Evolutionary conservation across 2,329 filamentous ascomycete genomes (phyloP), one percentile per base, ranked within the genome.

Genomic region (Arthroderma sp.): DNA sequence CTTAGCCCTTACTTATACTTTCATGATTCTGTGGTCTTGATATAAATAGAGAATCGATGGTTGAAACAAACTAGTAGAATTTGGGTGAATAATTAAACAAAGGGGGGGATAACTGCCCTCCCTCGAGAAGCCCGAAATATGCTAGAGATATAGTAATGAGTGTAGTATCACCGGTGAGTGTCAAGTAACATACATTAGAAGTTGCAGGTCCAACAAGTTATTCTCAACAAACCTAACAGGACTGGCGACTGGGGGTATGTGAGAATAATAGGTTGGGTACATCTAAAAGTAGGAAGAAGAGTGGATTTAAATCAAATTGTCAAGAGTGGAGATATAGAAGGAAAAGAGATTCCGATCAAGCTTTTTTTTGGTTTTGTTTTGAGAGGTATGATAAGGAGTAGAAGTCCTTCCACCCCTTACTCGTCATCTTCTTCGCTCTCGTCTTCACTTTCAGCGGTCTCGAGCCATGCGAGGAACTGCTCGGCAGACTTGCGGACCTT

Each of bases 401-500:
- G 6, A 17, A 21, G 23, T 23, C 13, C 25, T 17, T 17, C 15
- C 11, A 25, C 13, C 9, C 58, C 63, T 61, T 75, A 73, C 65
- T 83, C 81, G 17, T 84, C 83, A 60, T 85, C 83, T 60, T 85
- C 83, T 28, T 76, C 74, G n/a, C 75, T 74, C 63, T 87, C 84
- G 62, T 86, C 83, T 55, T 85, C 82, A 62, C 80, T 82, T 72
- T 91, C 87, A 56, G 91, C 91, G 73, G 87, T 88, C 65, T 88
- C 83, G 59, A 97, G 88, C 91, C 91, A 97, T 66, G 84, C 87
- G 68, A 96, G 80, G 81, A 98, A 98, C 63, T 88, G 85, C 78
- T 94, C 87, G 56, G 93, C 90, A 63, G 88, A 87, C 79, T 94
- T 91, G 77, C 91, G 89, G 62, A 97, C 90, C 81, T 94, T 95